phyloP scores from a whole-genome alignment of 768 basidiomycete genomes.

The Mycena haematopus region DNA sequence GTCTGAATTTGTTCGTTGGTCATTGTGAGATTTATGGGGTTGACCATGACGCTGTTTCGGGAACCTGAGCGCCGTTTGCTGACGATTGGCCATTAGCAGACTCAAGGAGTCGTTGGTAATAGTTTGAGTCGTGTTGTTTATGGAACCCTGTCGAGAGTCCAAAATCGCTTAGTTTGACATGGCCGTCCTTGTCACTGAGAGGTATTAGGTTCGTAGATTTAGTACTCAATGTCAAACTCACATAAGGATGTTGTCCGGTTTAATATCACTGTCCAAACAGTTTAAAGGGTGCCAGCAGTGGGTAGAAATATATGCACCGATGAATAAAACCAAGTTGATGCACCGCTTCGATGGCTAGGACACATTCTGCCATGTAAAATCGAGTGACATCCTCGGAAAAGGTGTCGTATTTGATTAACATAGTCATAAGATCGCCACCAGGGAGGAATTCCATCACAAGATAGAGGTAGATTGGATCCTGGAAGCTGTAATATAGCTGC shows the following conservation, averaged over 20 bases:
- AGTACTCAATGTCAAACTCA: conserved; percentile 29
- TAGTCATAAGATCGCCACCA: conserved; percentile 98
- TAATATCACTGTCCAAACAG: conserved; percentile 79
- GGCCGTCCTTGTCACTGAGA: conserved; percentile 84
- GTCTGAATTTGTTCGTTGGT: conserved; percentile 92
- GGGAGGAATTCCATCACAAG: conserved; percentile 99
- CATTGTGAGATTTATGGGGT: conserved; percentile 96
- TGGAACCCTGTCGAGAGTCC: conserved; percentile 99
- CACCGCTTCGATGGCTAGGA: conserved; percentile 96
- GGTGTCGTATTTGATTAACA: conserved; percentile 99
- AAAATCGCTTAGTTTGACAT: conserved; percentile 98
- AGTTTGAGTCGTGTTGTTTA: conserved; percentile 95
- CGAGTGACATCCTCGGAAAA: conserved; percentile 98
- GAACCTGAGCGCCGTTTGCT: conserved; percentile 54
- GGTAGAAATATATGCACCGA: conserved; percentile 58
- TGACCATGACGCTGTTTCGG: conserved; percentile 96
- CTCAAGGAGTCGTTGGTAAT: conserved; percentile 90
- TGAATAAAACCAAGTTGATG: conserved; percentile 98
- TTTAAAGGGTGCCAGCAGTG: conserved; percentile 9
- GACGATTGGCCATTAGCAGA: conserved; percentile 47
- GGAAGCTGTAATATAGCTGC: conserved; percentile 97
- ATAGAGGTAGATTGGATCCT: conserved; percentile 90
- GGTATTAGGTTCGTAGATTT: conserved; percentile 48
- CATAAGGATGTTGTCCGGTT: conserved; percentile 91
- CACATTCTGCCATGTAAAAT: conserved; percentile 99